These are phyloP conservation scores for Psilocybe azurescens DNA, from an alignment of 768 basidiomycete species.

Conservation along the genomic window DNA sequence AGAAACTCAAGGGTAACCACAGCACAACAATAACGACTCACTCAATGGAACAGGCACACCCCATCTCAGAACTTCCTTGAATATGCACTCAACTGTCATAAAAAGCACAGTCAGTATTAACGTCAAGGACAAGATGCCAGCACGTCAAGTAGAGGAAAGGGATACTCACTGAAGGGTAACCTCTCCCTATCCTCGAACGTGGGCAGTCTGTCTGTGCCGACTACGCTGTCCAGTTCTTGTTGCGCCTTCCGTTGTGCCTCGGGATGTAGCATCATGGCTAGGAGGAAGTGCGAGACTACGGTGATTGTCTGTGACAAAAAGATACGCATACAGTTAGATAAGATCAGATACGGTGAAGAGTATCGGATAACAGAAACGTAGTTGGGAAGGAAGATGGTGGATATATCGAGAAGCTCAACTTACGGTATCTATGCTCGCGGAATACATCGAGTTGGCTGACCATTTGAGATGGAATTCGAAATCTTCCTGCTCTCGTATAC, in stretches of 20 bases:
- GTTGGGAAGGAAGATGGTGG: background rate
- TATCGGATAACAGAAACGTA: background rate
- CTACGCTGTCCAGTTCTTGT: conserved; percentile 65
- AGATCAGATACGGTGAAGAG: too few species aligned
- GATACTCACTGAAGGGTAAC: conserved; percentile 54
- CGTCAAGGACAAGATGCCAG: too few species aligned
- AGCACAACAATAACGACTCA: conserved; percentile 17
- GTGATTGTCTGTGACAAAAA: conserved; percentile 51
- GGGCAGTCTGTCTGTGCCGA: conserved; percentile 63
- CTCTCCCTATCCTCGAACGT: conserved; percentile 56
- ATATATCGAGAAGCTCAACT: conserved; percentile 7
- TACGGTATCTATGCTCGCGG: conserved; percentile 69
- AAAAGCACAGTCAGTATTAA: background rate
- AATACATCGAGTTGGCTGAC: conserved; percentile 87
- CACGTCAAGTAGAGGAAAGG: background rate
- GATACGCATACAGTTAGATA: background rate
- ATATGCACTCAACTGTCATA: conserved; percentile 23
- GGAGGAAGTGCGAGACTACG: conserved; percentile 54
- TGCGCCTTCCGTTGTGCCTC: conserved; percentile 63
- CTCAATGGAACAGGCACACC: conserved; percentile 31
- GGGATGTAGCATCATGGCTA: conserved; percentile 70
- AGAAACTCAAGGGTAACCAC: conserved; percentile 7
- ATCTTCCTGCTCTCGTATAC: conserved; percentile 36
- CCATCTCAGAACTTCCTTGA: conserved; percentile 29
- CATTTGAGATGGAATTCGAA: conserved; percentile 76